phyloP scores from a whole-genome alignment of 495 filamentous ascomycete species.

The Neurospora discreta region DNA sequence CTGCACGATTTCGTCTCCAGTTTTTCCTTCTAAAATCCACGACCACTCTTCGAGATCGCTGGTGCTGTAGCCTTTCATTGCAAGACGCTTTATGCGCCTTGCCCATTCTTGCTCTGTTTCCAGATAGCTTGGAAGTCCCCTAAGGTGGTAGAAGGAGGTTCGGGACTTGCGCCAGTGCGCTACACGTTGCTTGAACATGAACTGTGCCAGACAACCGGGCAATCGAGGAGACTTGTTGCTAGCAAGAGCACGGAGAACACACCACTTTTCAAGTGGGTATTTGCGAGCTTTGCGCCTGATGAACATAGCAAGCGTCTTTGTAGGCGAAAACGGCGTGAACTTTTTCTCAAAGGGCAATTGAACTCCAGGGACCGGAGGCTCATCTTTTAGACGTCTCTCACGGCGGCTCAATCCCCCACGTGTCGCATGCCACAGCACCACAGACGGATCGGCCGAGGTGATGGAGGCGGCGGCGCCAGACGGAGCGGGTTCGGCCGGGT shows the following conservation, averaged over 20 bases:
- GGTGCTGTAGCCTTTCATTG: slow-evolving; percentile 11
- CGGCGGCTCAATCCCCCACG: background rate
- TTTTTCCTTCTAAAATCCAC: slow-evolving; percentile 29
- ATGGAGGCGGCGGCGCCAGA: background rate
- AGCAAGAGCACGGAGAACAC: slow-evolving; percentile 9
- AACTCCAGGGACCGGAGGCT: background rate
- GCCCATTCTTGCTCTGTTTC: slow-evolving; percentile 18
- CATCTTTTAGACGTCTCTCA: slow-evolving; percentile 1
- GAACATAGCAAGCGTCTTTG: slow-evolving; percentile 7
- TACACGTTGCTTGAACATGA: slow-evolving; percentile 20
- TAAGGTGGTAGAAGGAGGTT: background rate
- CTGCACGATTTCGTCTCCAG: slow-evolving; percentile 21
- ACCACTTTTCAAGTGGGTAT: slow-evolving; percentile 4
- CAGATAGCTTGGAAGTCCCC: slow-evolving; percentile 7
- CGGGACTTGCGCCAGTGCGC: slow-evolving; percentile 3
- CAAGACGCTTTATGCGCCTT: slow-evolving; percentile 14
- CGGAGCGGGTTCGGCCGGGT: background rate
- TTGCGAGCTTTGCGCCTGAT: background rate
- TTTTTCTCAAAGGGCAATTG: background rate
- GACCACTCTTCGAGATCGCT: slow-evolving; percentile 27
- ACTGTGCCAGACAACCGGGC: slow-evolving; percentile 21
- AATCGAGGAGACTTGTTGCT: slow-evolving; percentile 15
- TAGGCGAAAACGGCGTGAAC: slow-evolving; percentile 7
- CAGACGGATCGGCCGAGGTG: background rate
- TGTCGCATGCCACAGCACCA: background rate